Base-by-base conservation (phyloP, 305 asterid genomes). In the Fraxinus nigra region DNA sequence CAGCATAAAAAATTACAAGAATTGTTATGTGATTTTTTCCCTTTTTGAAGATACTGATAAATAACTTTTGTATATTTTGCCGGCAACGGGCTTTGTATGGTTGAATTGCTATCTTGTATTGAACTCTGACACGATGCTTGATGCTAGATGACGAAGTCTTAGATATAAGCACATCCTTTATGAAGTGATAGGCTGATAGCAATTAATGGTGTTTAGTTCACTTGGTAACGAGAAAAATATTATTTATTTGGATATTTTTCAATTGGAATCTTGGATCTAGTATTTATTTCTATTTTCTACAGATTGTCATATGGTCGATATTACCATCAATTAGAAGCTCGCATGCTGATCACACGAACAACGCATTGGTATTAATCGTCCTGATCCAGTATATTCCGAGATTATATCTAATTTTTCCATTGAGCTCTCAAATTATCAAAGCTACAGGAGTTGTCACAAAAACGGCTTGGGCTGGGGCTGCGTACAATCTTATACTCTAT, bases 381-480 rank as follows among this genome's bases (percentile, higher is more conserved):
- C 85, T 93, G 28, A 81, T 92, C 16, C 97, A 93, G 81, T 93
- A 92, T 32, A 81, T 88, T 65, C 93, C 93, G 0, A 85, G 97
- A 72, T 76, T 93, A 14, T 93, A 89, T 83, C 89, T 93, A 33
- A 89, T 92, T 65, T 93, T 92, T 54, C 97, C 97, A 22, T 80
- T 93, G 83, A 90, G 96, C 85, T 86, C 94, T 84, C 88, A 89
- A 81, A 93, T 93, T 43, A 93, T 93, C 38, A 93, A 92, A 85
- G 92, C 96, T 75, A 88, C 97, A 0, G 97, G 97, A 76, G 90
- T 93, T n/a, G 96, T 92, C 75, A 89, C 96, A 18, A 90, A 88
- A 86, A 92, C 97, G 0, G 96, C 97, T 10, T 93, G 94, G 96
- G 94, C 97, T 0, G 97, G 97, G 22, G 96, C 96, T 69, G 97